Percentiles rank a stretch among this genome's conserved stretches.
Conservation (phyloP, 768 basidiomycete species). For the Boletus reticulatus region DNA sequence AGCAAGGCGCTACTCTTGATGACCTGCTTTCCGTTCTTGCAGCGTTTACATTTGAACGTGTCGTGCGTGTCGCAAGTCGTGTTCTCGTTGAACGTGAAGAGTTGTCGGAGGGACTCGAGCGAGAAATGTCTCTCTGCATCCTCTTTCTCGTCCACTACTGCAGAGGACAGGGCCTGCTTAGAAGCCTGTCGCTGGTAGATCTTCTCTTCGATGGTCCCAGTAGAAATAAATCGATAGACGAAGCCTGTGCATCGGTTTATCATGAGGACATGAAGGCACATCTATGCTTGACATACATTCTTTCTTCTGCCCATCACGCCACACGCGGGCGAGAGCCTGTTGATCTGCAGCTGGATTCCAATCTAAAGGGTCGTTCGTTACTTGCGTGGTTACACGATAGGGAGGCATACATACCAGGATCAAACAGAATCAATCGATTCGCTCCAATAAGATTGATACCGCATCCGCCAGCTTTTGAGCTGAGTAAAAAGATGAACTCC, state of each 20-base stretch:
- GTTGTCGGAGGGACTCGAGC: constrained; percentile 78
- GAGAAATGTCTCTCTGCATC: constrained; percentile 96
- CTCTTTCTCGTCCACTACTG: constrained; percentile 97
- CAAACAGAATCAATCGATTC: constrained; percentile 92
- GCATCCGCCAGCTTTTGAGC: constrained; percentile 94
- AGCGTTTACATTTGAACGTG: constrained; percentile 95
- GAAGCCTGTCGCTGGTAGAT: constrained; percentile 97
- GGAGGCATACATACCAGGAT: constrained; percentile 63
- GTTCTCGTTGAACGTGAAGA: constrained; percentile 87
- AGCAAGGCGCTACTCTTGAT: constrained; percentile 82
- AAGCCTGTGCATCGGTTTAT: constrained; percentile 57
- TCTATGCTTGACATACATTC: constrained; percentile 63
- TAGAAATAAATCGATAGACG: constrained; percentile 96
- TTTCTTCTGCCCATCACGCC: constrained; percentile 99
- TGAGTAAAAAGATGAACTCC: constrained; percentile 92
- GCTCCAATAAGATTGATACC: constrained; percentile 98
- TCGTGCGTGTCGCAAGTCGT: constrained; percentile 95
- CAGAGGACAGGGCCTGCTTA: constrained; percentile 95
- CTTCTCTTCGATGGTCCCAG: constrained; percentile 98
- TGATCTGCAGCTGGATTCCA: constrained; percentile 99
- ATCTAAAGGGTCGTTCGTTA: constrained; percentile 45
- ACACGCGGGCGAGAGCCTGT: constrained; percentile 96
- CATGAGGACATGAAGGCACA: not conserved
- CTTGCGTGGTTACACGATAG: not conserved
- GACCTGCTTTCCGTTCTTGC: constrained; percentile 80